Evolutionary conservation across 1,139 yeast genomes (phyloP).

Genomic region (Magnusiomyces fungicola): DNA sequence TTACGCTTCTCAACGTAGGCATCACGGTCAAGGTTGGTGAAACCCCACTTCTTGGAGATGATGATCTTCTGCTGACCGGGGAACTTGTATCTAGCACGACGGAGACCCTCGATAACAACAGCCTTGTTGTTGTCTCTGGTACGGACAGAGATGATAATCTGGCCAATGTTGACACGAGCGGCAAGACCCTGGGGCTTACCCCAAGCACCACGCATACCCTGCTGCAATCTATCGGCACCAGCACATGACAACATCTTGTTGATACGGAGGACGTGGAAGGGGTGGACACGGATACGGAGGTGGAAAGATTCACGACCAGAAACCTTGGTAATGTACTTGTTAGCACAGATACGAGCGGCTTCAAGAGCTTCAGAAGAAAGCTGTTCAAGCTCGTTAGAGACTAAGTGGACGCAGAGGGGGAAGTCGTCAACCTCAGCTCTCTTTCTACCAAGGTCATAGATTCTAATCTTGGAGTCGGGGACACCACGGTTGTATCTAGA

Average conservation of each 20-base stretch:
- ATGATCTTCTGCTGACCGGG: conserved; percentile 99
- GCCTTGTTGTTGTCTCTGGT: conserved; percentile 97
- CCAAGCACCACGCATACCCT: conserved; percentile 99
- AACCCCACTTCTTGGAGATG: conserved; percentile 99
- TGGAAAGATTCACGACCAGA: conserved; percentile 99
- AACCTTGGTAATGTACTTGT: conserved; percentile 96
- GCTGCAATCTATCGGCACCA: conserved; percentile 99
- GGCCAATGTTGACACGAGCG: conserved; percentile 98
- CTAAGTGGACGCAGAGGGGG: conserved; percentile 99
- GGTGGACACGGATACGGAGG: conserved; percentile 99
- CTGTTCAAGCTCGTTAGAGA: conserved; percentile 98
- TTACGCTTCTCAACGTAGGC: conserved; percentile 91
- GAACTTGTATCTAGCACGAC: conserved; percentile 99
- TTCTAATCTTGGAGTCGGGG: conserved; percentile 99
- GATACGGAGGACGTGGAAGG: conserved; percentile 99
- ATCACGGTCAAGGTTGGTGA: conserved; percentile 97
- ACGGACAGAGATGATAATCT: conserved; percentile 96
- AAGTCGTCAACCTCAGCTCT: conserved; percentile 98
- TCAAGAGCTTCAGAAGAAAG: conserved; percentile 99
- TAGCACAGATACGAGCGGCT: conserved; percentile 99
- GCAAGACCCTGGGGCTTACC: conserved; percentile 99
- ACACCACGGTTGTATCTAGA: conserved; percentile 99
- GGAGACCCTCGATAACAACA: conserved; percentile 96
- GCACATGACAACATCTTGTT: conserved; percentile 99
- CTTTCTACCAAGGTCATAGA: conserved; percentile 99